These are phyloP conservation scores for Schizophyllum amplum DNA, from an alignment of 1,284 basidiomycete species.

Conservation along the genomic window DNA sequence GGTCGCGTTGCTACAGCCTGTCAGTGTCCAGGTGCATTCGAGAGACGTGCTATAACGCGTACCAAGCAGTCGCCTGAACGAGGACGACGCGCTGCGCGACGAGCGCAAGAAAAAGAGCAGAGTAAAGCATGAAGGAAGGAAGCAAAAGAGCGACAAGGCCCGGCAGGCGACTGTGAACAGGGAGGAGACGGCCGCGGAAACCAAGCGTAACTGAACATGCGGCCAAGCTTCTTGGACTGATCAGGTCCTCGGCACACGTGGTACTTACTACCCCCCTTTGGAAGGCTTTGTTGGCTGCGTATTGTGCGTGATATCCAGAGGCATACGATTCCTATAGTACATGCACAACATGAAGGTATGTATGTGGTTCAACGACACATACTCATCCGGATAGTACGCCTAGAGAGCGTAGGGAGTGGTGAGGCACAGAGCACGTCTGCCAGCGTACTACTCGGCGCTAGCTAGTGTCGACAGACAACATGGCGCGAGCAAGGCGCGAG, in stretches of 20 bases:
- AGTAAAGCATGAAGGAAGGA: neutral
- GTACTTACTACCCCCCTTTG: too few relatives aligned
- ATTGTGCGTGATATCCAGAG: too few relatives aligned
- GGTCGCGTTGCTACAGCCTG: slow-evolving; percentile 46
- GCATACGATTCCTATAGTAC: too few relatives aligned
- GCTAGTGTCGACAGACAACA: too few relatives aligned
- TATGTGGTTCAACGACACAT: too few relatives aligned
- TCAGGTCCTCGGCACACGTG: neutral
- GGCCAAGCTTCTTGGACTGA: neutral
- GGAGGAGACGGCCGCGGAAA: neutral
- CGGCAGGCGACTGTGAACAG: neutral
- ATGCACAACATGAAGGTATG: too few relatives aligned
- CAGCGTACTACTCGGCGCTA: too few relatives aligned
- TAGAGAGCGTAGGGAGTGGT: too few relatives aligned
- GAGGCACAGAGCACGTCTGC: too few relatives aligned
- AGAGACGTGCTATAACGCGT: neutral
- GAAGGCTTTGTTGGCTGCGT: too few relatives aligned
- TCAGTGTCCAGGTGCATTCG: neutral
- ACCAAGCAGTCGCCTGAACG: slow-evolving; percentile 12
- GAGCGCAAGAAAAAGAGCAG: slow-evolving; percentile 6
- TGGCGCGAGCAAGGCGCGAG: too few relatives aligned
- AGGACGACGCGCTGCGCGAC: slow-evolving; percentile 9
- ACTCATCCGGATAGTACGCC: too few relatives aligned
- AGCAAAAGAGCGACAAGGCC: neutral
- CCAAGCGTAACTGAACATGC: neutral